Conservation (phyloP, 345 rosid species). For the Lepidium didymum region DNA sequence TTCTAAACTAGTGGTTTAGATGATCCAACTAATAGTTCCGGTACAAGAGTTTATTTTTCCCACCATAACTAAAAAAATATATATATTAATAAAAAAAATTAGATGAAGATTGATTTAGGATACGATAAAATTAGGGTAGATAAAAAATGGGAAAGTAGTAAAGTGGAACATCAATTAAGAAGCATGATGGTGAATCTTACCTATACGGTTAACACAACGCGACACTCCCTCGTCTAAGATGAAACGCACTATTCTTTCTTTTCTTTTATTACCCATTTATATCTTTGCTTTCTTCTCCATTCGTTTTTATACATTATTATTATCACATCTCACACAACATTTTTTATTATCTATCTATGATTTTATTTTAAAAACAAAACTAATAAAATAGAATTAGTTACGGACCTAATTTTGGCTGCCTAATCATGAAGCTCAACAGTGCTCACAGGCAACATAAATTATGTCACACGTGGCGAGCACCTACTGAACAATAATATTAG, state of each 20-base stretch:
- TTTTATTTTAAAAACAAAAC: background rate
- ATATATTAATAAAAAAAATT: background rate
- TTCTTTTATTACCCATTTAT: background rate
- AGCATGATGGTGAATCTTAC: constrained; percentile 25
- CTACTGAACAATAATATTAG: constrained; percentile 11
- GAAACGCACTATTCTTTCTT: constrained; percentile 23
- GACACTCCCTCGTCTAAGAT: constrained; percentile 17
- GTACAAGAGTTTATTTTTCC: too few relatives aligned
- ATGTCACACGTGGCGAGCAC: constrained; percentile 29
- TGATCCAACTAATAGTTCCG: too few relatives aligned
- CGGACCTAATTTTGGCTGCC: constrained; percentile 32
- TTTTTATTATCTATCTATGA: background rate
- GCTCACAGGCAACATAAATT: constrained; percentile 15
- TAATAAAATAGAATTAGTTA: constrained; percentile 16
- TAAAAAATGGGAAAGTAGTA: constrained; percentile 7
- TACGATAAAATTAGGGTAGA: constrained; percentile 8
- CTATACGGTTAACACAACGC: constrained; percentile 24
- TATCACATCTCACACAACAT: constrained; percentile 14
- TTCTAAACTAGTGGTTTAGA: too few relatives aligned
- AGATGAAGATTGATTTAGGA: background rate
- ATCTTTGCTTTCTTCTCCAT: constrained; percentile 12
- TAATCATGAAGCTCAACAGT: constrained; percentile 20
- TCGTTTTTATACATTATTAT: constrained; percentile 27
- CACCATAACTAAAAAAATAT: background rate
- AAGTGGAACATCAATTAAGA: constrained; percentile 19